Evolutionary conservation across 345 rosid genomes (phyloP), one percentile per base, ranked within the genome.

Genomic region (Sisymbrium altissimum): DNA sequence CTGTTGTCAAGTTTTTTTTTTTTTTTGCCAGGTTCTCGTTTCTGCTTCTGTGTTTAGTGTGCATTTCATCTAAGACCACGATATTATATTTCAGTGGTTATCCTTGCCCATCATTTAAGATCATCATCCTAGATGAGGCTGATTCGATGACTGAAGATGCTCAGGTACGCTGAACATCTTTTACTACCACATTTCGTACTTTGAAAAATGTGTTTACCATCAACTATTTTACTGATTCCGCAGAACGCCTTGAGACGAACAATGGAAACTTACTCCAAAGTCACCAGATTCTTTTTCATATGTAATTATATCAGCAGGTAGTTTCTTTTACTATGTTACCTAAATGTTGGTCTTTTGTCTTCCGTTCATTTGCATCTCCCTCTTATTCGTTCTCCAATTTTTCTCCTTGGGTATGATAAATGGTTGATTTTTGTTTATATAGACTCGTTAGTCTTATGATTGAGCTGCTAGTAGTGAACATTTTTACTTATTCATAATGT

Each of bases 111-210:
- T 90, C 98, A 0, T 92, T 71, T 78, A 89, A 95, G 85, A 90
- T 95, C 48, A 92, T 92, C 79, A 87, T 95, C 68, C 82, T 95
- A 43, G 98, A 95, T 30, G 96, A 95, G 82, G 96, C 99, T 63
- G 99, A 92, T 86, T 95, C 99, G 35, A 95, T 95, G 97, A 92
- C 97, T 2, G 96, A 95, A 86, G 99, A 95, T 84, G 98, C 99
- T 67, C 99, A 95, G 98, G 98, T 82, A 88, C 64, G 72, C 59
- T 62, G 18, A 21, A 72, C 61, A 59, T 48, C 23, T 30, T 38
- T 13, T 21, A 8, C 10, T 14, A 58, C 44, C 7, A 10, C 5
- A 3, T 62, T 43, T 59, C 36, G 6, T 23, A 40, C 4, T 43
- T 68, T 30, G 49, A 59, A 7, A 6, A 9, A 12, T 60, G 14